These are phyloP conservation scores for Gyrodon lividus DNA, from an alignment of 768 basidiomycete species.

Conservation along the genomic window DNA sequence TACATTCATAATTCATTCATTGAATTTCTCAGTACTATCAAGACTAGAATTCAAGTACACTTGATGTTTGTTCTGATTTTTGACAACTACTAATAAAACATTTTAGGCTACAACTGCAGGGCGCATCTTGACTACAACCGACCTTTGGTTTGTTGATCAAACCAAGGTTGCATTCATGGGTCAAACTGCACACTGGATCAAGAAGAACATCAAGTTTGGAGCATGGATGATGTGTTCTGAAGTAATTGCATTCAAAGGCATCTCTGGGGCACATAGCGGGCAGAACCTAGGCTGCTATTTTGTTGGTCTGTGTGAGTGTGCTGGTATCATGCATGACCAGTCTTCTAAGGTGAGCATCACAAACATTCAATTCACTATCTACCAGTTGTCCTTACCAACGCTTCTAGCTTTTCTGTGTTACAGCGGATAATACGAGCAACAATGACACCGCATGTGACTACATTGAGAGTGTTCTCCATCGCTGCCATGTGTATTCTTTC, in stretches of 20 bases:
- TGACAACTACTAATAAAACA: no score
- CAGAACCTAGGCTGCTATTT: constrained; percentile 30
- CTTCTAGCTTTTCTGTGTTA: constrained; percentile 20
- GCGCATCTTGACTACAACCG: constrained; percentile 10
- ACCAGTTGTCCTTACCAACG: no score
- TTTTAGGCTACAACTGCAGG: constrained; percentile 9
- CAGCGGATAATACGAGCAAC: constrained; percentile 25
- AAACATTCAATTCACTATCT: no score
- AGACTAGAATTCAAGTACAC: background rate
- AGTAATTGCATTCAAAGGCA: constrained; percentile 23
- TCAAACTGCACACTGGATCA: constrained; percentile 14
- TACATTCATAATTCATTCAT: constrained; percentile 20
- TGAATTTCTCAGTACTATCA: background rate
- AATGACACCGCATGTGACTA: constrained; percentile 20
- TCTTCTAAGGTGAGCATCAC: background rate
- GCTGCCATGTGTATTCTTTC: constrained; percentile 10
- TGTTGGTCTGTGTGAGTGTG: constrained; percentile 21
- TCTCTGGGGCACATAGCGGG: constrained; percentile 26
- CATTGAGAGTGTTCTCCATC: constrained; percentile 15
- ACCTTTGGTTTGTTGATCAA: constrained; percentile 18
- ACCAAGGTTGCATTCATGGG: constrained; percentile 26
- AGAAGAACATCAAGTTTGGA: background rate
- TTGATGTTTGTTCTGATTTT: no score
- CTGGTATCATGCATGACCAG: constrained; percentile 20
- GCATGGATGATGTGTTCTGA: constrained; percentile 23